Percentiles rank a stretch among this genome's conserved stretches.
Conservation (phyloP, 2,329 filamentous ascomycete genomes). For the Aureobasidium melanogenum region DNA sequence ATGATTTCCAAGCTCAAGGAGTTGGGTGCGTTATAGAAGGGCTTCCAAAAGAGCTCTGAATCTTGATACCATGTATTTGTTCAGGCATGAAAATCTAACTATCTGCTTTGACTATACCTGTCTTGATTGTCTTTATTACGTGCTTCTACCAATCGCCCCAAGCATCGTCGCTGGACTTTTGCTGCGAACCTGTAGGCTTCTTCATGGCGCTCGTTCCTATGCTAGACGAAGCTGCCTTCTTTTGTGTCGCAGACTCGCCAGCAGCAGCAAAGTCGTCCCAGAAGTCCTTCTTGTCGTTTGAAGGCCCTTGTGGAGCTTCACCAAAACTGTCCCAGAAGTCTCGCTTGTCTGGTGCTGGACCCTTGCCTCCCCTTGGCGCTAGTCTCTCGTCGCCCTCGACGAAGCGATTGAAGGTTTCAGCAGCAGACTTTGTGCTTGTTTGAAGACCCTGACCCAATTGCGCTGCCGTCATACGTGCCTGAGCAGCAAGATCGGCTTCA, state of each 20-base stretch:
- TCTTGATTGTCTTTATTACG: not conserved
- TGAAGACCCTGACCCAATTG: conserved; percentile 53
- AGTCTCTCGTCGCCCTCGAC: conserved; percentile 60
- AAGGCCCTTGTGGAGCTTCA: conserved; percentile 45
- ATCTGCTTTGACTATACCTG: not conserved
- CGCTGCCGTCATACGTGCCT: conserved; percentile 52
- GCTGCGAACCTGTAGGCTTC: conserved; percentile 27
- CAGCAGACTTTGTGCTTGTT: conserved; percentile 61
- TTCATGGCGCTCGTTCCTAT: conserved; percentile 60
- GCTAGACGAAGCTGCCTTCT: conserved; percentile 36
- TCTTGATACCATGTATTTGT: conserved; percentile 9
- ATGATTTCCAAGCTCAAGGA: conserved; percentile 92
- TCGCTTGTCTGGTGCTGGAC: conserved; percentile 56
- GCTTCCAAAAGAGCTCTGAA: not conserved
- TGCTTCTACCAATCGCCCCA: conserved; percentile 46
- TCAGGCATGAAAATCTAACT: conserved; percentile 4
- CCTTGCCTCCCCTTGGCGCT: conserved; percentile 36
- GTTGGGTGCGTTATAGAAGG: conserved; percentile 68
- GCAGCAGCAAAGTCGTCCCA: conserved; percentile 40
- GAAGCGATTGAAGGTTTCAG: conserved; percentile 74
- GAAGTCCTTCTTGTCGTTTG: conserved; percentile 44
- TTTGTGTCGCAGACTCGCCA: conserved; percentile 24
- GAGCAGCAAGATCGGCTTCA: conserved; percentile 48
- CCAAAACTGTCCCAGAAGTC: conserved; percentile 93
- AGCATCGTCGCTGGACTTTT: conserved; percentile 39